A percentile compares a stretch with the other conserved stretches of the same genome.
phyloP scores from a whole-genome alignment of 2,329 filamentous ascomycete genomes.

The Cercospora canescens region DNA sequence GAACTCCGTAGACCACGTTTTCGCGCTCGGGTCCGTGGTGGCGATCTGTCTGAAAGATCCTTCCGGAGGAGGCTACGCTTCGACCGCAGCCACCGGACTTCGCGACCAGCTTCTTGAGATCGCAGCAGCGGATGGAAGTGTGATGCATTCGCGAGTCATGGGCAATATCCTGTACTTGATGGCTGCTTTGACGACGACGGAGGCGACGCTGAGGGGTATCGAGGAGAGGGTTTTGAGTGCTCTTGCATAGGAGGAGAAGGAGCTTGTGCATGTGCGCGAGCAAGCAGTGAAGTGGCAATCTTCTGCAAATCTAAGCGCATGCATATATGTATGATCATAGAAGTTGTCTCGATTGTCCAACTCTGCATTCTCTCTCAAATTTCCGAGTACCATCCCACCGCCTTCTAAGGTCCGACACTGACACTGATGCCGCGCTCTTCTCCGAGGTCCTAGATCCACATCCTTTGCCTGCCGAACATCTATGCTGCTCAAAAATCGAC shows the following conservation, averaged over 20 bases:
- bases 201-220: slow-evolving; percentile 43
- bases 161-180: slow-evolving; percentile 64
- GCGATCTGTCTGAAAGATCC: slow-evolving; percentile 61
- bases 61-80: slow-evolving; percentile 54
- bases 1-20: slow-evolving; percentile 61
- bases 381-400: neutral
- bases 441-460: neutral
- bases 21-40: slow-evolving; percentile 74
- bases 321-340: neutral
- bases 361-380: neutral
- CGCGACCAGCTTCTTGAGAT: slow-evolving; percentile 51
- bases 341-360: neutral
- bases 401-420: no score
- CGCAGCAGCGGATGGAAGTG: slow-evolving; percentile 38
- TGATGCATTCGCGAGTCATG: slow-evolving; percentile 60
- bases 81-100: slow-evolving; percentile 54
- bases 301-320: neutral
- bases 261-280: neutral
- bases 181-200: slow-evolving; percentile 54
- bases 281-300: neutral
- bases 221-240: slow-evolving; percentile 38
- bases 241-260: neutral
- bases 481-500: no score
- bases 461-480: neutral
- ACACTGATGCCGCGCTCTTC: no score